Percentiles rank a stretch among this genome's conserved stretches.
Evolutionary conservation across 306 rosid genomes (phyloP).

Genomic region (Ormosia semicastrata): DNA sequence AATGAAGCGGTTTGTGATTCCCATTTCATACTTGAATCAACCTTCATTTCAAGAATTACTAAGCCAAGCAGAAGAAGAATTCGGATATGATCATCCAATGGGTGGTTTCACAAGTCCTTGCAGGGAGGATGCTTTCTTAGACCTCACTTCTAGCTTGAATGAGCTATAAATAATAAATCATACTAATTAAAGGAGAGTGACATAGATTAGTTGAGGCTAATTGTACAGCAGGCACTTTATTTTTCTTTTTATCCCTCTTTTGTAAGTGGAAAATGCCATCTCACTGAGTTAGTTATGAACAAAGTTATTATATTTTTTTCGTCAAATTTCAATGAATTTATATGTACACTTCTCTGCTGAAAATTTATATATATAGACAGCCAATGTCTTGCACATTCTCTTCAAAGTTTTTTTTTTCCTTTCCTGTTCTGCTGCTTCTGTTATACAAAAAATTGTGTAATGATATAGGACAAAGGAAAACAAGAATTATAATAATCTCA

Average conservation of each 20-base stretch:
- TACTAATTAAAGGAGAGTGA: background rate
- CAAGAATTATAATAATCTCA: background rate
- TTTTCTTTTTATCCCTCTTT: background rate
- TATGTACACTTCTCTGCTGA: background rate
- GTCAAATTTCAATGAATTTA: background rate
- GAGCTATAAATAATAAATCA: background rate
- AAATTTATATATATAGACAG: background rate
- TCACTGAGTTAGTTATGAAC: background rate
- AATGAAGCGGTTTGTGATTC: conserved; percentile 39
- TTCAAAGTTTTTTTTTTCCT: background rate
- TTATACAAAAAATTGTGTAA: background rate
- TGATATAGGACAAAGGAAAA: background rate
- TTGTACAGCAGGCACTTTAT: background rate
- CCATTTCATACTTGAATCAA: conserved; percentile 30
- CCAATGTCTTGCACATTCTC: background rate
- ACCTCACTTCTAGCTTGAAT: conserved; percentile 6
- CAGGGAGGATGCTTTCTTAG: background rate
- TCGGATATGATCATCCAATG: conserved; percentile 37
- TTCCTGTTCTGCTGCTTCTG: background rate
- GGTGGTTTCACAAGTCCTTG: conserved; percentile 50
- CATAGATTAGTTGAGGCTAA: background rate
- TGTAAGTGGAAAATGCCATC: background rate
- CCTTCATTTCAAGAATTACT: conserved; percentile 30
- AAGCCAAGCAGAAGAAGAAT: conserved; percentile 27
- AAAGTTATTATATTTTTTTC: background rate